Base-by-base conservation (phyloP, 371 early-diverging fungal genomes). In the Mucor circinelloides region DNA sequence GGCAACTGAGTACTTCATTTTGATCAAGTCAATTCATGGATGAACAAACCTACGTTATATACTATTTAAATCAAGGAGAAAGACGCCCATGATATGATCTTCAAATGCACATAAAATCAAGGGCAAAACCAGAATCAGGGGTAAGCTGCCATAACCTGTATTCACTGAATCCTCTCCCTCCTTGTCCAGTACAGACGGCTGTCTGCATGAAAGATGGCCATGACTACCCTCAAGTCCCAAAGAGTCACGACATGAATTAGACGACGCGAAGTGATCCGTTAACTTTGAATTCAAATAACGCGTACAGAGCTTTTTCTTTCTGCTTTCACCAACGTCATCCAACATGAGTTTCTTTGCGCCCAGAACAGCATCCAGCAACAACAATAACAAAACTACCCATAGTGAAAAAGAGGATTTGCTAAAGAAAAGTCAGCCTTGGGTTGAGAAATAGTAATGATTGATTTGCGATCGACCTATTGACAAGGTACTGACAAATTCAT, bases 401-500 rank as follows among this genome's bases (percentile, higher is more conserved):
- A 42, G 30, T 17, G 58, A 64, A 23, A 67, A 68, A 42, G 40
- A 30, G 27, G 58, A 56, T 6, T 46, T 56, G 25, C 7, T 31
- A 13, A 66, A 68, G 46, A 59, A 75, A 34, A 73, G 63, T 36
- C 83, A 87, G 58, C 93, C 93, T 38, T 93, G 92, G 93, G 88
- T 93, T 52, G 93, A 93, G 72, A 93, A 93, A 83, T 93, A 93
- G 90, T 89, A 81, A 74, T 68, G 8, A 28, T 50, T 48, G 15
- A 10, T 3, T 48, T 58, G n/a, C 58, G 38, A 15, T n/a, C 32
- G 31, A 50, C 30, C 44, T 19, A n/a, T 19, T 23, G 21, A n/a
- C 12, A 7, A 15, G 42, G 60, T 3, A 27, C 50, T 56, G 31
- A 25, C 40, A 19, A 38, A 50, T 46, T 25, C 5, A 54, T 40